phyloP scores from a whole-genome alignment of 257 asterid species.

The Plantago major region DNA sequence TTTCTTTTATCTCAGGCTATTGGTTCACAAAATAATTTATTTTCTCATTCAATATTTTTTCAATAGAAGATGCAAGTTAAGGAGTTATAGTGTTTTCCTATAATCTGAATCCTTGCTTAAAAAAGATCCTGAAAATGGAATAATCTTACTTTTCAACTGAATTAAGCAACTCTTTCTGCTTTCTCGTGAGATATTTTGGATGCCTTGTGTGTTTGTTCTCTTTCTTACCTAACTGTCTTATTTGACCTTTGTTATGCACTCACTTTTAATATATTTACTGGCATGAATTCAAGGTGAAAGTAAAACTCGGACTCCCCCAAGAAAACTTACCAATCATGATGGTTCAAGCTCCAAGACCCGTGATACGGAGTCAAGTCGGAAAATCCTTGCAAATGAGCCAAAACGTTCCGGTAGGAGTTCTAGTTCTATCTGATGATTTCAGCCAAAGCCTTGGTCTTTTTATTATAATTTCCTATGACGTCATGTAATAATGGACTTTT shows the following conservation, averaged over 20 bases:
- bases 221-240: constrained; percentile 14
- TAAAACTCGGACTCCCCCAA: constrained; percentile 29
- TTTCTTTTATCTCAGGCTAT: too few relatives aligned
- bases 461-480: background rate
- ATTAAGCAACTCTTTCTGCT: background rate
- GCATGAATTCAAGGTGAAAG: constrained; percentile 34
- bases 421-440: background rate
- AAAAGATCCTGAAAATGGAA: background rate
- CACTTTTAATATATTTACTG: constrained; percentile 14
- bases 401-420: constrained; percentile 67
- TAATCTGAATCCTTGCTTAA: background rate
- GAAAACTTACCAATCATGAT: constrained; percentile 25
- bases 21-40: too few relatives aligned
- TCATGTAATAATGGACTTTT: background rate
- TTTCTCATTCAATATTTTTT: too few relatives aligned
- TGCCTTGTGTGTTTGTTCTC: constrained; percentile 8
- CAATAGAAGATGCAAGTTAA: too few relatives aligned
- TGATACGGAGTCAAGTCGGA: constrained; percentile 24
- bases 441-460: background rate
- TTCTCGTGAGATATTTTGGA: background rate
- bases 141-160: constrained; percentile 5
- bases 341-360: constrained; percentile 27
- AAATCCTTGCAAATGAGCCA: constrained; percentile 35
- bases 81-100: background rate
- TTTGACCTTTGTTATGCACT: constrained; percentile 13